Conservation (phyloP, 2,329 filamentous ascomycete genomes). For the Phaeophleospora eucalypticola region DNA sequence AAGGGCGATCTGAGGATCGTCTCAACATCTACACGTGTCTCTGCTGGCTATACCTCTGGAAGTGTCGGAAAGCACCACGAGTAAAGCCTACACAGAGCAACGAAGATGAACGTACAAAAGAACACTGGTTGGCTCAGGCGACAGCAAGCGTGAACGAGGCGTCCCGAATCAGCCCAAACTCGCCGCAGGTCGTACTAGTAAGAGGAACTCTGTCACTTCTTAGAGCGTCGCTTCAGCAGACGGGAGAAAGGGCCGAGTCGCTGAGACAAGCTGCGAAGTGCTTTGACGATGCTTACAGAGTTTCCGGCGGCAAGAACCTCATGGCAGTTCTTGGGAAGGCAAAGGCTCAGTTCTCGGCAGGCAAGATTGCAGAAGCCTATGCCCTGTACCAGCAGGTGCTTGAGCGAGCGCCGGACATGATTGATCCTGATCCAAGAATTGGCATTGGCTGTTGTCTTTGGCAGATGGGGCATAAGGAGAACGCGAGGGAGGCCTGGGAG, state of each 20-base stretch:
- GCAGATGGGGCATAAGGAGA: conserved; percentile 91
- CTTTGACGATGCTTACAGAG: conserved; percentile 87
- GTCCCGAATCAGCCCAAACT: conserved; percentile 87
- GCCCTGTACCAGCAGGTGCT: conserved; percentile 83
- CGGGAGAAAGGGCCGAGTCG: conserved; percentile 68
- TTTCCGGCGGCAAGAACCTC: conserved; percentile 82
- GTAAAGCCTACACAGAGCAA: conserved; percentile 56
- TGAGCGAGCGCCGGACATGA: conserved; percentile 76
- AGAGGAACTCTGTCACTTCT: conserved; percentile 85
- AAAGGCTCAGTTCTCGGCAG: conserved; percentile 78
- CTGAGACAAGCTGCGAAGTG: conserved; percentile 82
- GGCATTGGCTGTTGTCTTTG: conserved; percentile 96
- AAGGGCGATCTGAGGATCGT: conserved; percentile 71
- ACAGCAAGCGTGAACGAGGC: conserved; percentile 91
- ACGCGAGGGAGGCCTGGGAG: conserved; percentile 88
- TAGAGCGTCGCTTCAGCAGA: conserved; percentile 78
- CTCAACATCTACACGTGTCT: conserved; percentile 78
- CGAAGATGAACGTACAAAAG: conserved; percentile 81
- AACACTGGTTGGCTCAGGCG: conserved; percentile 85
- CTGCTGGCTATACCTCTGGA: conserved; percentile 88
- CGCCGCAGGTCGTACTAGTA: conserved; percentile 84
- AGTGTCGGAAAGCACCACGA: conserved; percentile 75
- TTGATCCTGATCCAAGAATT: conserved; percentile 91
- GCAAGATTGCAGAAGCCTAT: conserved; percentile 79
- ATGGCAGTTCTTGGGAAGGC: conserved; percentile 89